A percentile compares a stretch with the other conserved stretches of the same genome.
Conservation (phyloP, 306 rosid genomes). For the Vachellia collinsii region DNA sequence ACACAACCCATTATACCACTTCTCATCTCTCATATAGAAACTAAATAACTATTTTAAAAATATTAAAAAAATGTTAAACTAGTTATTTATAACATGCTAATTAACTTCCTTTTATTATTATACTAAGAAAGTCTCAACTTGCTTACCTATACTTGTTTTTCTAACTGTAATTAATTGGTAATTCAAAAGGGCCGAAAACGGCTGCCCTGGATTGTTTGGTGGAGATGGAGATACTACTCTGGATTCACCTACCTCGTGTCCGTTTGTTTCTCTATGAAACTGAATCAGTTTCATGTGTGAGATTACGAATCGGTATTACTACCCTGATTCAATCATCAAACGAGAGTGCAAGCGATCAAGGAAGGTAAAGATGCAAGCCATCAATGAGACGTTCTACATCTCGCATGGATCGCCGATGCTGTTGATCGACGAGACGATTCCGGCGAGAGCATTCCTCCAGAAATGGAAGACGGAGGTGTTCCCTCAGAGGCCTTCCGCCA, state of each 20-base stretch:
- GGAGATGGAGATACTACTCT: neutral
- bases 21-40: too few species aligned
- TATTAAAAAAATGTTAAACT: too few species aligned
- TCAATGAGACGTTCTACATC: constrained; percentile 47
- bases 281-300: neutral
- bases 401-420: constrained; percentile 58
- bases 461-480: constrained; percentile 55
- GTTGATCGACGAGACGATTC: constrained; percentile 49
- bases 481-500: constrained; percentile 46
- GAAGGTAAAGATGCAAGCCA: neutral
- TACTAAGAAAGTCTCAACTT: too few species aligned
- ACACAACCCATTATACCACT: too few species aligned
- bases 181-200: too few species aligned
- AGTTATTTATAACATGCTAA: too few species aligned
- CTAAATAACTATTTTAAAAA: too few species aligned
- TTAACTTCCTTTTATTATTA: too few species aligned
- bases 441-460: constrained; percentile 57
- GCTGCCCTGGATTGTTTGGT: too few species aligned
- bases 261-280: neutral
- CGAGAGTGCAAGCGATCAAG: too few species aligned
- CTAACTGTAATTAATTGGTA: too few species aligned
- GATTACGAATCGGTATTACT: neutral
- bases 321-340: neutral
- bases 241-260: neutral
- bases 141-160: too few species aligned